Evolutionary conservation across 2,329 filamentous ascomycete genomes (phyloP), one percentile per base, ranked within the genome.

Genomic region (Trichoderma simmonsii): DNA sequence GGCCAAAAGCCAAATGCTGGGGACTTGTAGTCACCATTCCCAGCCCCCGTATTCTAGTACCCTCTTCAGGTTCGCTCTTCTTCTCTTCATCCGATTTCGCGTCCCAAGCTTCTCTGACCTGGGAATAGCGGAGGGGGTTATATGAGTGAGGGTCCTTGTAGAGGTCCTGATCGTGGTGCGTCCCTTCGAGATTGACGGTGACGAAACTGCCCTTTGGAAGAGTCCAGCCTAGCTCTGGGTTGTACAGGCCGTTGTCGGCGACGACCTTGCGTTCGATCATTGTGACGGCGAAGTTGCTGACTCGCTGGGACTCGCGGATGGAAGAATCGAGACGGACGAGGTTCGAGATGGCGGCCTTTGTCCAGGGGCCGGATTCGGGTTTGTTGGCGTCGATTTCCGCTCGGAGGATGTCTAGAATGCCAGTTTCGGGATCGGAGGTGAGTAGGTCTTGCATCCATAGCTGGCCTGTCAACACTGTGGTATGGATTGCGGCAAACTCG

Each of bases 401-500:
- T n/a, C 83, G 81, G 12, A 88, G 79, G 1, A 76, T 74, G 3
- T 82, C 81, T 5, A 86, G 68, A 26, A 80, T 82, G 1, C 75
- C 74, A 48, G 77, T 77, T 1, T 78, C 73, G 0, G 82, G 80
- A 6, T 82, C 77, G 0, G 84, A 80, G 1, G 82, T 77, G 43
- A 87, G 77, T 7, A 88, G 76, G 71, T 88, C 86, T 11, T 87
- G 75, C 66, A 87, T 75, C 36, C 83, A 79, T 39, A 82, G 83
- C 60, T 85, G 84, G 3, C 84, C 83, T 0, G 87, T 88, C 14
- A 89, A 75, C 7, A 85, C 83, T 0, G 88, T 89, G 2, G 88
- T 90, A 78, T 90, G 87, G 30, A 89, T 88, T 21, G 87, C 85
- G 3, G 87, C 88, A 72, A 90, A 89, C 76, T 89, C 85, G 57